Base-by-base conservation (phyloP, 495 filamentous ascomycete genomes). In the Mytilinidion resinicola region DNA sequence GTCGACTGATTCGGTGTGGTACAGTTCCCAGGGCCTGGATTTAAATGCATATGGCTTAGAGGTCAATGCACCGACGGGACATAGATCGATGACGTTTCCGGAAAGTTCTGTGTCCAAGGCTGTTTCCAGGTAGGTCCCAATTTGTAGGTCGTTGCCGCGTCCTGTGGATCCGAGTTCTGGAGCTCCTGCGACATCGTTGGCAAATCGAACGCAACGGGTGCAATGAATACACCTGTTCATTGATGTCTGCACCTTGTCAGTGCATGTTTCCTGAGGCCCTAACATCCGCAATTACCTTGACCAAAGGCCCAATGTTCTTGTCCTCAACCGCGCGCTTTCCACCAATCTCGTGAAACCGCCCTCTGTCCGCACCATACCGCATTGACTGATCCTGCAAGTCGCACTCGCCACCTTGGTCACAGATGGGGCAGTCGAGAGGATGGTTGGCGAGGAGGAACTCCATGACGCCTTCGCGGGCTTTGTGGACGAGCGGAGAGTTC, bases 171-270 rank as follows among this genome's bases (percentile, higher is more conserved):
- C 93, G 60, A 98, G 78, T 72, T 98, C 93, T 15, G 93, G 89
- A 48, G 93, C 93, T 62, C 93, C 93, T 33, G 93, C 93, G 61
- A 98, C 80, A 71, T 98, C 93, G 73, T 96, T 98, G 69, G 93
- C 89, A 73, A 98, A 98, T 64, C 93, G 90, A 60, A 98, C 83
- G 74, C 93, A 98, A 68, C 93, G 84, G 64, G 93, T 97, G 77
- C 93, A 98, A 76, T 98, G 93, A 70, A 98, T 98, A 77, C 93
- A 98, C 69, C 93, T 80, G 77, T 97, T 98, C 93, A 98, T 98
- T n/a, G 95, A 97, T 14, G 93, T 98, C 80, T 73, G 49, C 9
- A 25, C 33, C 35, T 14, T 61, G 49, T 69, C 17, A 64, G 61
- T 47, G 15, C 8, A 38, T 10, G 25, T 35, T 30, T 11, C 9